Evolutionary conservation across 768 basidiomycete species (phyloP), one percentile per base, ranked within the genome.

Genomic region (Solioccasus polychromus): DNA sequence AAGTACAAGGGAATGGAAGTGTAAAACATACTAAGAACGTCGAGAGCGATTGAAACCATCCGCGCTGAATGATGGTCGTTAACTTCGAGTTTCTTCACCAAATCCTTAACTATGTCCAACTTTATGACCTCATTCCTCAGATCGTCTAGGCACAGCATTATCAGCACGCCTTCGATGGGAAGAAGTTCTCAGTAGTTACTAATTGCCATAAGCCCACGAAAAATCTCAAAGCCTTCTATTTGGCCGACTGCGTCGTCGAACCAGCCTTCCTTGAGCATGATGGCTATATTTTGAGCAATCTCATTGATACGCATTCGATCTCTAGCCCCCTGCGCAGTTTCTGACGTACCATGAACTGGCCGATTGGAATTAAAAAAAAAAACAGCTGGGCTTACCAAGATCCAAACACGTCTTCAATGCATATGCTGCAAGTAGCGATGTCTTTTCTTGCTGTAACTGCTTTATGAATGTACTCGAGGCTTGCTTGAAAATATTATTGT

Each of bases 251-350:
- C 47, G 14, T 50, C 47, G 9, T 52, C 47, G 30, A 52, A 52
- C 43, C 51, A 52, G 35, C 43, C 30, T 18, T 52, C 50, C n/a
- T 50, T 22, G n/a, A 52, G 4, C 51, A 52, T 45, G 14, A 6
- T 2, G 17, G 39, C 4, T 26, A 50, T n/a, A 8, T 10, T 11
- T 2, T 15, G 4, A 15, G 37, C 37, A 7, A 20, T 37, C 25
- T 14, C 23, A n/a, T 11, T 2, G 14, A 35, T 19, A 22, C 38
- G 14, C 9, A 3, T 14, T 0, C 7, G 15, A 5, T 12, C 26
- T 37, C 20, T 14, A n/a, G n/a, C n/a, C n/a, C n/a, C n/a, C n/a
- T n/a, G n/a, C n/a, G n/a, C n/a, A n/a, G n/a, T n/a, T n/a, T n/a
- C n/a, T n/a, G n/a, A n/a, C n/a, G n/a, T n/a, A n/a, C n/a, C 32